Percentiles rank a stretch among this genome's conserved stretches.
These are phyloP conservation scores for Theobroma grandiflorum DNA, from an alignment of 441 rosid genomes.

Conservation along the genomic window DNA sequence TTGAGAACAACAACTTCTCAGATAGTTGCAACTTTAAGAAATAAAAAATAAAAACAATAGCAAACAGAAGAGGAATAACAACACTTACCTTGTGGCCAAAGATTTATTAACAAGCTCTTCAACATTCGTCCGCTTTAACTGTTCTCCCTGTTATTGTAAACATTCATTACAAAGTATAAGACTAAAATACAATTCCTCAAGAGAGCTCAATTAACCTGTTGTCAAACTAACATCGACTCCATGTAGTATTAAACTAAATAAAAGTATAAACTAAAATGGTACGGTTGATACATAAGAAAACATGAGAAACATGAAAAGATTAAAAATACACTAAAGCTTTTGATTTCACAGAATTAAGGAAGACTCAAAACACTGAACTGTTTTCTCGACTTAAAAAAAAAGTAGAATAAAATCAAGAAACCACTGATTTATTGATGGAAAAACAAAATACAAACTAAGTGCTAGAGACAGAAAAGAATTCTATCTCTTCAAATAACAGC, in stretches of 20 bases:
- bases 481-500: not conserved
- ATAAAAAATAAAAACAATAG: not conserved
- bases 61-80: not conserved
- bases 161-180: slow-evolving; percentile 10
- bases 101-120: slow-evolving; percentile 66
- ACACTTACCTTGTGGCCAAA: slow-evolving; percentile 54
- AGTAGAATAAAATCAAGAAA: not conserved
- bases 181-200: not conserved
- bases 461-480: not conserved
- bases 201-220: not conserved
- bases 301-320: not conserved
- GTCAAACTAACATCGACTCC: not conserved
- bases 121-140: slow-evolving; percentile 60
- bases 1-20: slow-evolving; percentile 28
- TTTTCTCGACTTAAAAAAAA: not conserved
- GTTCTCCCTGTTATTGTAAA: slow-evolving; percentile 75
- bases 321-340: not conserved
- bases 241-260: not conserved
- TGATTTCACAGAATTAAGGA: not conserved
- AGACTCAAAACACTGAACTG: not conserved
- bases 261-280: not conserved
- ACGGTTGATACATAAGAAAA: not conserved
- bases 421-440: not conserved
- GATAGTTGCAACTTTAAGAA: slow-evolving; percentile 21
- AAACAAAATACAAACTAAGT: not conserved